Evolutionary conservation across 768 basidiomycete genomes (phyloP).

Genomic region (Mycena chlorophos): DNA sequence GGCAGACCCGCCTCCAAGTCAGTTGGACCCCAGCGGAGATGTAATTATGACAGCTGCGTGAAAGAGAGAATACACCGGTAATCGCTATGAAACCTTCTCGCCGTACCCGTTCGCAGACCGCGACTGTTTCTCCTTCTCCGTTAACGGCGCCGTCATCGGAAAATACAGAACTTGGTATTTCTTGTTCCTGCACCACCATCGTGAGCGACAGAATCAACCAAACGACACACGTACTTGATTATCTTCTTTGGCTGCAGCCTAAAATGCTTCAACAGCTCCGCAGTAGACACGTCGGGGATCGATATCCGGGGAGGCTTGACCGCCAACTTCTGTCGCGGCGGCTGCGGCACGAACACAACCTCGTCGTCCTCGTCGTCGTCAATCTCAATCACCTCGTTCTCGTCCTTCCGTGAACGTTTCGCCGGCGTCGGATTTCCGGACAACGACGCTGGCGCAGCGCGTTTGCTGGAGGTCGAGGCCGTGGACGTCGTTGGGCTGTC

Average conservation of each 20-base stretch:
- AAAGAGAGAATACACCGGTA: no score
- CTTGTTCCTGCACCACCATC: slow-evolving; percentile 41
- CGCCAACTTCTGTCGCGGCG: slow-evolving; percentile 12
- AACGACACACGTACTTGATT: slow-evolving; percentile 12
- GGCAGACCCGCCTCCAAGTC: slow-evolving; percentile 12
- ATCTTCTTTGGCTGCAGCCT: slow-evolving; percentile 40
- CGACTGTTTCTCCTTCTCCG: slow-evolving; percentile 43
- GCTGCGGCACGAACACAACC: slow-evolving; percentile 15
- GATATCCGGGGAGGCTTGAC: not conserved
- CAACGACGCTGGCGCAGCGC: slow-evolving; percentile 4
- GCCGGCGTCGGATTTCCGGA: slow-evolving; percentile 12
- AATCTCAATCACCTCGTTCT: not conserved
- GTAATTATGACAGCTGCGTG: slow-evolving; percentile 46
- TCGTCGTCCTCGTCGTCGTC: slow-evolving; percentile 35
- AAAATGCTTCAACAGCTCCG: slow-evolving; percentile 46
- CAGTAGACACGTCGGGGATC: slow-evolving; percentile 29
- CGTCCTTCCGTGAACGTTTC: slow-evolving; percentile 30
- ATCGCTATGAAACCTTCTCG: slow-evolving; percentile 36
- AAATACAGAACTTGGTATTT: slow-evolving; percentile 85
- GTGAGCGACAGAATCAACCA: not conserved
- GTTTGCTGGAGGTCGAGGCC: slow-evolving; percentile 23
- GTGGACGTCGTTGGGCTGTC: slow-evolving; percentile 4
- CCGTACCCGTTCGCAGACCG: slow-evolving; percentile 56
- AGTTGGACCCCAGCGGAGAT: slow-evolving; percentile 40
- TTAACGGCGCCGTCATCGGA: slow-evolving; percentile 65